Conservation (phyloP, 768 basidiomycete genomes). For the Lentinus tigrinus region DNA sequence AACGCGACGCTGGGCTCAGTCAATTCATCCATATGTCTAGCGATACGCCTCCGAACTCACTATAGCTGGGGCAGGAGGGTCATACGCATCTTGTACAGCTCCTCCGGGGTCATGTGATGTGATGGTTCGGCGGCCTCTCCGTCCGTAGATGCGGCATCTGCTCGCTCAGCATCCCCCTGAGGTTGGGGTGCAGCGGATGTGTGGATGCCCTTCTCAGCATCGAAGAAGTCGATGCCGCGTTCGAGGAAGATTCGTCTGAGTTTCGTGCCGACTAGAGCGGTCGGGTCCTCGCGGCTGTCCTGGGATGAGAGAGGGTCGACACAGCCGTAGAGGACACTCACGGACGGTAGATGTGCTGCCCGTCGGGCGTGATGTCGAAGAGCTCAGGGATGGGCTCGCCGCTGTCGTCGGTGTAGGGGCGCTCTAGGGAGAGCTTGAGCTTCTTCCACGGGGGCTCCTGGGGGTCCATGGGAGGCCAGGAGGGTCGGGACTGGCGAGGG, state of each 20-base stretch:
- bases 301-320: conserved; percentile 8
- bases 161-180: conserved; percentile 24
- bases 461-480: conserved; percentile 10
- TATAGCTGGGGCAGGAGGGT: conserved; percentile 70
- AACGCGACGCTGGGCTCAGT: conserved; percentile 55
- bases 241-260: conserved; percentile 71
- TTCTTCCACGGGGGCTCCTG: conserved; percentile 50
- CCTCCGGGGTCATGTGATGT: conserved; percentile 67
- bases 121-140: conserved; percentile 33
- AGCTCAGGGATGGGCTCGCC: conserved; percentile 62
- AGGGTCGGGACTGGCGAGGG: neutral
- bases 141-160: conserved; percentile 31
- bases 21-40: neutral
- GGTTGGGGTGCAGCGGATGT: conserved; percentile 15
- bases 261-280: conserved; percentile 60
- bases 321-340: conserved; percentile 34
- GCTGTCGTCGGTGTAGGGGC: conserved; percentile 78
- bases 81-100: conserved; percentile 69
- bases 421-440: conserved; percentile 68
- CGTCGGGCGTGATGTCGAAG: conserved; percentile 68
- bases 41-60: conserved; percentile 43
- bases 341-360: conserved; percentile 71
- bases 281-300: conserved; percentile 46
- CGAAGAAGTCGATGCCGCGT: conserved; percentile 75
- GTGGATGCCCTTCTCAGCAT: conserved; percentile 38